Conservation (phyloP, 108 stramenopile species). For the Nannochloropsis gaditana region DNA sequence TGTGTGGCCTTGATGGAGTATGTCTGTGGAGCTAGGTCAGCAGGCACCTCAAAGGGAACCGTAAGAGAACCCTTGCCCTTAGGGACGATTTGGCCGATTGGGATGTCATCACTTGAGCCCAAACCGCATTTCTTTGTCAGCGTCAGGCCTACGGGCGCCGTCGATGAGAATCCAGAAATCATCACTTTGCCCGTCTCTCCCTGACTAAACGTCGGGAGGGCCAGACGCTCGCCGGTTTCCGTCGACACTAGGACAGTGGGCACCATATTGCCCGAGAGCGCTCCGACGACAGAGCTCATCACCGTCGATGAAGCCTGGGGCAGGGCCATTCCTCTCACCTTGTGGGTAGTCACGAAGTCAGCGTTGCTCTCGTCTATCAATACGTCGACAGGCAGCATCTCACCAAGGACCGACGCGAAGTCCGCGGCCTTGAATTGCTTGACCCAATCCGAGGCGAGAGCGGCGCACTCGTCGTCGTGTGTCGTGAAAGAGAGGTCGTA, state of each 20-base stretch:
- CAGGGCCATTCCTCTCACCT: not conserved
- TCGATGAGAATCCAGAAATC: not conserved
- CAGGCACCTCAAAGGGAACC: not conserved
- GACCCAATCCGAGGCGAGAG: not conserved
- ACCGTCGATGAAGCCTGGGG: not conserved
- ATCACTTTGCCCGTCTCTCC: not conserved
- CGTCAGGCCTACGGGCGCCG: not conserved
- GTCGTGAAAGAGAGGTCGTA: constrained; percentile 17
- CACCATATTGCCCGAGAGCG: not conserved
- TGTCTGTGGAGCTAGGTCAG: not conserved
- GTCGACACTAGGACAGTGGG: not conserved
- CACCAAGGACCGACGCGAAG: not conserved
- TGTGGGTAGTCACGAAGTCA: not conserved
- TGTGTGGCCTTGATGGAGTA: constrained; percentile 7
- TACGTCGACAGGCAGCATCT: not conserved
- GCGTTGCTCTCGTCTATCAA: not conserved
- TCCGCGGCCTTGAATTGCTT: not conserved
- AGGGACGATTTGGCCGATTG: not conserved
- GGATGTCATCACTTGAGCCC: not conserved
- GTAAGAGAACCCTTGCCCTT: not conserved
- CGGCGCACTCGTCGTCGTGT: constrained; percentile 11
- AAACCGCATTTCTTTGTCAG: not conserved
- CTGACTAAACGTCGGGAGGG: not conserved
- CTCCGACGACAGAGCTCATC: not conserved
- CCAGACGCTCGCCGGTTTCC: not conserved